Evolutionary conservation across 306 rosid species (phyloP).

Genomic region (Quercus suber): DNA sequence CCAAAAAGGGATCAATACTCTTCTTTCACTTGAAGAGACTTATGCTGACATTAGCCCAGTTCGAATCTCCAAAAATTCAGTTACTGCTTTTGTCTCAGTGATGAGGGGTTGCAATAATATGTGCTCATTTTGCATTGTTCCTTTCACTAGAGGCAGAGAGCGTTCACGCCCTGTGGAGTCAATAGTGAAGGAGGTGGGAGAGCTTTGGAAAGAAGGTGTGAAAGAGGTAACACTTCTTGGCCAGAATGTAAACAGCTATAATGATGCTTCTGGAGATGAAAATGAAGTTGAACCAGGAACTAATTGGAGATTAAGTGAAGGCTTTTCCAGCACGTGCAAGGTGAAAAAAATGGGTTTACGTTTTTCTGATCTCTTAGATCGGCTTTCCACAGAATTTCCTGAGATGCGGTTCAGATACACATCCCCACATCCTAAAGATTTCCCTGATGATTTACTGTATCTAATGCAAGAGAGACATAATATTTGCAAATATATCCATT

Average conservation of each 20-base stretch:
- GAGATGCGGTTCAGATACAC: slow-evolving; percentile 99
- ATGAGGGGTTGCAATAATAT: slow-evolving; percentile 99
- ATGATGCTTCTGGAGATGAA: slow-evolving; percentile 63
- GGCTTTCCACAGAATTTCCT: slow-evolving; percentile 78
- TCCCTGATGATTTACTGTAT: slow-evolving; percentile 79
- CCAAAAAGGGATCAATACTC: slow-evolving; percentile 92
- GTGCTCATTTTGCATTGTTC: slow-evolving; percentile 97
- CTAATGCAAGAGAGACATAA: slow-evolving; percentile 89
- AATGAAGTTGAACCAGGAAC: slow-evolving; percentile 59
- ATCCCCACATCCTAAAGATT: slow-evolving; percentile 98
- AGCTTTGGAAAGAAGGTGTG: slow-evolving; percentile 87
- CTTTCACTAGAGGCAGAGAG: slow-evolving; percentile 95
- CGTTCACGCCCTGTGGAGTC: slow-evolving; percentile 92
- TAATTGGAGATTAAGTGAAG: slow-evolving; percentile 84
- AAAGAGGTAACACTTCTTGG: slow-evolving; percentile 97
- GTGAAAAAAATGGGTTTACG: slow-evolving; percentile 86
- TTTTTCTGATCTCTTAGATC: slow-evolving; percentile 83
- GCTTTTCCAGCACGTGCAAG: slow-evolving; percentile 76
- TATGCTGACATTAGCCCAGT: slow-evolving; percentile 93
- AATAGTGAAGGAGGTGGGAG: slow-evolving; percentile 83
- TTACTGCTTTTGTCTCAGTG: slow-evolving; percentile 84
- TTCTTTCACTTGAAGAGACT: slow-evolving; percentile 95
- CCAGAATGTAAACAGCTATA: slow-evolving; percentile 95
- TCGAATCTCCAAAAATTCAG: slow-evolving; percentile 74
- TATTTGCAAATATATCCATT: slow-evolving; percentile 75